phyloP scores from a whole-genome alignment of 331 rosid genomes.

The Pyracantha coccinea region DNA sequence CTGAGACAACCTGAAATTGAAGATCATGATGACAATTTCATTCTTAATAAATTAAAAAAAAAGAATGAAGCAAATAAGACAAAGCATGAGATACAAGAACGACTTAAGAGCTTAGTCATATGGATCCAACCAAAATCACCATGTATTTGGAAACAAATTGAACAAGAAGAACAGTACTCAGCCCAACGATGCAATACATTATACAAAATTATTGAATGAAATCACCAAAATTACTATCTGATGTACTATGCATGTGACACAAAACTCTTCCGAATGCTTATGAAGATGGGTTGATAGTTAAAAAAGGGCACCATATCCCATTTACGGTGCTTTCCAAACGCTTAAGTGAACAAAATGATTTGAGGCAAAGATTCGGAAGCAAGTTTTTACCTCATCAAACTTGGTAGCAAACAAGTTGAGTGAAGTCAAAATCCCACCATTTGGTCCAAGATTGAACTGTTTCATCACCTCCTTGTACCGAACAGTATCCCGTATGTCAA shows the following conservation, averaged over 20 bases:
- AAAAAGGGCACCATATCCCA: neutral
- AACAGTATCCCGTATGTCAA: conserved; percentile 90
- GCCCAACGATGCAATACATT: neutral
- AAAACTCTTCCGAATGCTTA: neutral
- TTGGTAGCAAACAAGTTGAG: conserved; percentile 92
- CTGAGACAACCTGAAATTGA: conserved; percentile 59
- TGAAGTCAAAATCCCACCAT: conserved; percentile 91
- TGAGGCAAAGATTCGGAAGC: neutral
- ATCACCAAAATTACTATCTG: neutral
- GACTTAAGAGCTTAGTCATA: neutral
- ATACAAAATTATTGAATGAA: neutral
- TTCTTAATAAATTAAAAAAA: neutral
- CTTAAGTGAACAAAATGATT: neutral
- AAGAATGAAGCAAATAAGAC: neutral
- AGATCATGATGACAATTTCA: neutral
- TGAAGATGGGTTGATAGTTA: neutral
- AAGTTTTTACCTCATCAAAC: conserved; percentile 74
- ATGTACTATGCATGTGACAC: neutral
- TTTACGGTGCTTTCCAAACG: neutral
- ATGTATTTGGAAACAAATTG: neutral
- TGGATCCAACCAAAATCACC: neutral
- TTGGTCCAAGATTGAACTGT: conserved; percentile 95
- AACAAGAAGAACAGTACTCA: neutral
- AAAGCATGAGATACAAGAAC: neutral
- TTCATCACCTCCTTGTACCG: conserved; percentile 95